Conservation (phyloP, 2,329 filamentous ascomycete species). For the Aureobasidium musti region DNA sequence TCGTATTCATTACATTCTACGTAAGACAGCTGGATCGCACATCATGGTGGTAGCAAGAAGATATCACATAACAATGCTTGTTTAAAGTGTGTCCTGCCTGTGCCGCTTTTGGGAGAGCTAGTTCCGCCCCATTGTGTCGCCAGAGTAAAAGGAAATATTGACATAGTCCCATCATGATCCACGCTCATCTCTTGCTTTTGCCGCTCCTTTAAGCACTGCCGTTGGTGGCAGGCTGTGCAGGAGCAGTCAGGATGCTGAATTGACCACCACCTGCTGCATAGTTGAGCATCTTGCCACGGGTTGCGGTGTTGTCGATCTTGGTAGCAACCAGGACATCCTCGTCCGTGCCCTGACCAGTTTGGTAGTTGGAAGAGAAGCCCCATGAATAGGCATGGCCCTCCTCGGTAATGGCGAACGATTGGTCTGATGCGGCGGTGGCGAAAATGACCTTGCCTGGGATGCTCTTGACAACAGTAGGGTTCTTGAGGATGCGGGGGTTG, state of each 20-base stretch:
- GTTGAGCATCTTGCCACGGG: constrained; percentile 71
- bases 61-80: constrained; percentile 1
- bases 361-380: constrained; percentile 80
- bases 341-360: constrained; percentile 74
- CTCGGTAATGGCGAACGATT: constrained; percentile 68
- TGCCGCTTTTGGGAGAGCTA: neutral
- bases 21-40: neutral
- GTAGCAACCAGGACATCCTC: constrained; percentile 79
- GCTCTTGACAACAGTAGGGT: constrained; percentile 61
- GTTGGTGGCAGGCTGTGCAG: constrained; percentile 31
- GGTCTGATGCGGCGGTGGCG: constrained; percentile 63
- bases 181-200: neutral
- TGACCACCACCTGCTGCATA: constrained; percentile 88
- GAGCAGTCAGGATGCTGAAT: constrained; percentile 59
- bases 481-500: constrained; percentile 69
- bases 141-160: constrained; percentile 1
- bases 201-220: constrained; percentile 21
- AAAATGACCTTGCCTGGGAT: constrained; percentile 50
- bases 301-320: constrained; percentile 79
- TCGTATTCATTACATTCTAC: neutral
- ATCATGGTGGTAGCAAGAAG: neutral
- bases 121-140: constrained; percentile 2
- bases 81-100: constrained; percentile 6
- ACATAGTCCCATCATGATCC: neutral
- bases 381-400: constrained; percentile 73